Percentiles rank a stretch among this genome's conserved stretches.
Conservation (phyloP, 352 stramenopile species). For the Globisporangium cystogenes region DNA sequence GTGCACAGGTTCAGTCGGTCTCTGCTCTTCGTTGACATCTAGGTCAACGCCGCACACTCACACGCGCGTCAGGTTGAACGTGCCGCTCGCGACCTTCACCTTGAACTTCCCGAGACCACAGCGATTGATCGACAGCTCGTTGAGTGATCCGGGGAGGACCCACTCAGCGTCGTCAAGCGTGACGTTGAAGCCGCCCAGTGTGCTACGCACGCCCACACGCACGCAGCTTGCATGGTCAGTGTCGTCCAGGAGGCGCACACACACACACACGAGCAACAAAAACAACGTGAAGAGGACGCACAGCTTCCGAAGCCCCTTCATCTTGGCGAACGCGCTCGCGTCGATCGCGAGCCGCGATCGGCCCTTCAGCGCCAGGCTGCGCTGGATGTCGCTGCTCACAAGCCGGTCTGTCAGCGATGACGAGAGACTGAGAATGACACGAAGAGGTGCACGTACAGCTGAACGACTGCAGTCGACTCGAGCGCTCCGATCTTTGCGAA, state of each 20-base stretch:
- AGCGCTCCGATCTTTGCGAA: conserved; percentile 2
- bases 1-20: neutral
- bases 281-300: neutral
- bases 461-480: neutral
- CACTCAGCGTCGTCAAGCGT: neutral
- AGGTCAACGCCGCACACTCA: neutral
- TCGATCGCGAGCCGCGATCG: neutral
- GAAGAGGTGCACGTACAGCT: neutral
- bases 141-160: conserved; percentile 4
- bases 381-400: conserved; percentile 1
- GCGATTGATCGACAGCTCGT: neutral
- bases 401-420: neutral
- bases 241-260: no score
- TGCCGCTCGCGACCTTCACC: neutral
- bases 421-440: no score
- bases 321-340: neutral
- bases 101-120: conserved; percentile 1
- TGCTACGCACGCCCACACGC: neutral
- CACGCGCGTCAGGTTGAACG: conserved; percentile 1
- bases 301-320: conserved; percentile 3
- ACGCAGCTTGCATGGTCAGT: no score
- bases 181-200: conserved; percentile 1
- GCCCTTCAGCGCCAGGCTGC: neutral
- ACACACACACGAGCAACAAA: neutral
- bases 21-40: no score